A percentile compares a stretch with the other conserved stretches of the same genome.
These are phyloP conservation scores for Myriosclerotinia curreyana DNA, from an alignment of 2,329 filamentous ascomycete species.

Conservation along the genomic window DNA sequence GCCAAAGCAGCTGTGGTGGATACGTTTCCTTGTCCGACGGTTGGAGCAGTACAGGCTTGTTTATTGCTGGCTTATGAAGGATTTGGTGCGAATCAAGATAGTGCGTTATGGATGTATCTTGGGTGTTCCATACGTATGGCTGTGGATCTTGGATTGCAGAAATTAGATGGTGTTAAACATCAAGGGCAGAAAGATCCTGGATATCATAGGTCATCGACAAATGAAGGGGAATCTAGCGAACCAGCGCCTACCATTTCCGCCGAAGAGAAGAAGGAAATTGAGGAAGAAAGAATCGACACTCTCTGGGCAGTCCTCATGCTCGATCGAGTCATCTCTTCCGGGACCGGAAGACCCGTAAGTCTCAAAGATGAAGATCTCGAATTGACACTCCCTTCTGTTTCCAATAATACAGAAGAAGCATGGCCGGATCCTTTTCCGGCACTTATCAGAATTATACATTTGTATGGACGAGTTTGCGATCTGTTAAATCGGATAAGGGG, in stretches of 20 bases:
- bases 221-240: constrained; percentile 46
- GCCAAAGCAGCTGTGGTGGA: constrained; percentile 82
- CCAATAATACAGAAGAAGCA: constrained; percentile 46
- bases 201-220: constrained; percentile 40
- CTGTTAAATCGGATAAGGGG: constrained; percentile 77
- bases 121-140: constrained; percentile 83
- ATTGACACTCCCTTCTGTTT: constrained; percentile 63
- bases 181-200: constrained; percentile 44
- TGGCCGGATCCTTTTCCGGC: constrained; percentile 79
- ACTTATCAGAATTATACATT: constrained; percentile 77
- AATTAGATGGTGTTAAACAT: constrained; percentile 65
- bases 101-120: constrained; percentile 90
- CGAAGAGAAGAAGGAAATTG: constrained; percentile 59
- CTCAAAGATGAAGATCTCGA: constrained; percentile 83
- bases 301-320: constrained; percentile 90
- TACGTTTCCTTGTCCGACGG: constrained; percentile 76
- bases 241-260: constrained; percentile 40
- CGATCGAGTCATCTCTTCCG: constrained; percentile 82
- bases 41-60: constrained; percentile 80
- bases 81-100: constrained; percentile 84
- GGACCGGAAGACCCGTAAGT: constrained; percentile 79
- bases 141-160: constrained; percentile 76
- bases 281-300: constrained; percentile 79
- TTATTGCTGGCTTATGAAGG: constrained; percentile 83
- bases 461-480: constrained; percentile 82